Percentiles rank a stretch among this genome's conserved stretches.
Conservation (phyloP, 1,139 yeast genomes). For the Candida sp. region DNA sequence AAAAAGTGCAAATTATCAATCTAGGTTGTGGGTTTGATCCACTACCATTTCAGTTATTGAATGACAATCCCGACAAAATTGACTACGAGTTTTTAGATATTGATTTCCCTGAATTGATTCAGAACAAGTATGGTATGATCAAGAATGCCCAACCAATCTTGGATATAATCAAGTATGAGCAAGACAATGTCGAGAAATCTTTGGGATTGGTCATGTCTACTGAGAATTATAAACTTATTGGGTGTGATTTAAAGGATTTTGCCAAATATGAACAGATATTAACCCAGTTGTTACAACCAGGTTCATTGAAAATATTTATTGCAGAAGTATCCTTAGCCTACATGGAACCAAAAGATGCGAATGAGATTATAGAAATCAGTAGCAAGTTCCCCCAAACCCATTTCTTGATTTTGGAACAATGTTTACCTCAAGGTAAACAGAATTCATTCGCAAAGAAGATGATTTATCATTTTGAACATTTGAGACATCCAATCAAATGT, state of each 20-base stretch:
- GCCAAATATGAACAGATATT: conserved; percentile 38
- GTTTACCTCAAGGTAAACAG: conserved; percentile 57
- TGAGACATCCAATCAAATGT: conserved; percentile 70
- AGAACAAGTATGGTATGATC: conserved; percentile 52
- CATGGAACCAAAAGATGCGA: conserved; percentile 70
- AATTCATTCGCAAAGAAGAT: conserved; percentile 75
- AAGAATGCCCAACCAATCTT: conserved; percentile 43
- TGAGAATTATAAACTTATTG: conserved; percentile 53
- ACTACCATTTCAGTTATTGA: conserved; percentile 63
- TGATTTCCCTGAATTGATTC: conserved; percentile 69
- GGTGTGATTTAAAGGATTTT: conserved; percentile 65
- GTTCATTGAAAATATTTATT: conserved; percentile 53
- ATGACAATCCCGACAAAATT: conserved; percentile 13
- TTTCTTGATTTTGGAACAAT: conserved; percentile 68
- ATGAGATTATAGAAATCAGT: conserved; percentile 53
- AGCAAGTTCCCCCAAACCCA: conserved; percentile 48
- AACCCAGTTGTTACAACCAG: conserved; percentile 15
- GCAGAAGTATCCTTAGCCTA: conserved; percentile 86
- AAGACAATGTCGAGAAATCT: conserved; percentile 4
- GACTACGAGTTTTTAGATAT: conserved; percentile 60
- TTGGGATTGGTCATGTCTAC: conserved; percentile 38
- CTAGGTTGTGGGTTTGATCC: conserved; percentile 86
- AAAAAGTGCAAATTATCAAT: conserved; percentile 49
- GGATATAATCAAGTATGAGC: conserved; percentile 38
- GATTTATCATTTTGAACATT: conserved; percentile 67